Percentiles rank a stretch among this genome's conserved stretches.
Conservation (phyloP, 2,329 filamentous ascomycete genomes). For the Tothia fuscella region DNA sequence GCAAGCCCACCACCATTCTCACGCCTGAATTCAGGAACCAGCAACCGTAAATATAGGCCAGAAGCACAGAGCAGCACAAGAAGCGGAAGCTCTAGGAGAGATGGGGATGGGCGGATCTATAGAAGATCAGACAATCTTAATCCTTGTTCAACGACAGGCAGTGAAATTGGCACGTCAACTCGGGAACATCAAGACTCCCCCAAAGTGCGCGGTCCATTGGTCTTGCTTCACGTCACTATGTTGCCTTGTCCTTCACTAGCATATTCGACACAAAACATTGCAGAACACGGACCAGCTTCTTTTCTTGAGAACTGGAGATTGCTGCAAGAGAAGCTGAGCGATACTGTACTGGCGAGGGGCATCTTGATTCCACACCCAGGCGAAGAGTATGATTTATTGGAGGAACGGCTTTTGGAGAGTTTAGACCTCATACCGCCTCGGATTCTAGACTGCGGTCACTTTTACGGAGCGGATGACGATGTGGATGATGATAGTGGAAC, state of each 20-base stretch:
- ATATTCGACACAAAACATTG: slow-evolving; percentile 41
- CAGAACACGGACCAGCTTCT: slow-evolving; percentile 38
- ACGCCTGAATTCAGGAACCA: slow-evolving; percentile 11
- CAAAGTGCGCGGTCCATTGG: slow-evolving; percentile 45
- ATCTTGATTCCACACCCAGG: slow-evolving; percentile 67
- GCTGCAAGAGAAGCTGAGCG: slow-evolving; percentile 57
- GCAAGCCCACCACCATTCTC: slow-evolving; percentile 50
- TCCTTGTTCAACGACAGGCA: background rate
- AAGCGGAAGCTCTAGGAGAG: background rate
- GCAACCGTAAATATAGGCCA: background rate
- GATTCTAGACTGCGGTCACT: slow-evolving; percentile 66
- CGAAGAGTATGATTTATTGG: slow-evolving; percentile 67
- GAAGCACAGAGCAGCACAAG: background rate
- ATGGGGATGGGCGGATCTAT: background rate
- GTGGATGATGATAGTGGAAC: slow-evolving; percentile 16
- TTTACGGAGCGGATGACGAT: slow-evolving; percentile 38
- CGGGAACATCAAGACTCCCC: slow-evolving; percentile 17
- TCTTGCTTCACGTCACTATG: slow-evolving; percentile 66
- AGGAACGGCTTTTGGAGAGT: slow-evolving; percentile 64
- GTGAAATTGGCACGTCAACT: slow-evolving; percentile 34
- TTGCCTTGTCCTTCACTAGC: slow-evolving; percentile 52
- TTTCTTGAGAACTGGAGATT: slow-evolving; percentile 50
- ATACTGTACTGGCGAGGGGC: slow-evolving; percentile 61
- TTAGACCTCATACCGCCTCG: slow-evolving; percentile 59
- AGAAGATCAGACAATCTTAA: background rate